Evolutionary conservation across 2,329 filamentous ascomycete species (phyloP).

Genomic region (Cryphonectria parasitica): DNA sequence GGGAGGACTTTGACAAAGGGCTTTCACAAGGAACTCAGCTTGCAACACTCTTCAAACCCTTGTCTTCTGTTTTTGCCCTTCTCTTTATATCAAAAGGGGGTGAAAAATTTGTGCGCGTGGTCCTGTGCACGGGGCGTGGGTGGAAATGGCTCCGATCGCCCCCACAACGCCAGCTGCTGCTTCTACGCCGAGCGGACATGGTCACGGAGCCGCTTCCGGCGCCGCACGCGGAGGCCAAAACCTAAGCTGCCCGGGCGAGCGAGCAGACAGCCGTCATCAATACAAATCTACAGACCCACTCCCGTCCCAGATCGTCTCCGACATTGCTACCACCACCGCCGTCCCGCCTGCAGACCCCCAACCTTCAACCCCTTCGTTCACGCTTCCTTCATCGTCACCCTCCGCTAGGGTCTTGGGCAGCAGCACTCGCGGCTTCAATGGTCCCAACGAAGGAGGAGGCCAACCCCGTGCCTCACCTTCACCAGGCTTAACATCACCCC

Average conservation of each 20-base stretch:
- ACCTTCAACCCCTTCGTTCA: not conserved
- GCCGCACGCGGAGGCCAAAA: not conserved
- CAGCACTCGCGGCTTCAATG: not conserved
- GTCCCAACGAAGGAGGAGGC: not conserved
- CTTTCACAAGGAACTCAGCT: not conserved
- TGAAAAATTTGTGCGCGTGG: not conserved
- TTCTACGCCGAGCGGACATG: not conserved
- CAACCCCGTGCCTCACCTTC: not conserved
- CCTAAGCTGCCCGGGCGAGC: not conserved
- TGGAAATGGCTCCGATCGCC: no score
- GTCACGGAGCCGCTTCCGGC: not conserved
- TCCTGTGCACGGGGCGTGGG: not conserved
- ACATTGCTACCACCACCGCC: slow-evolving; percentile 7
- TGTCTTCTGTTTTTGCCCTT: not conserved
- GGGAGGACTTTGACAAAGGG: not conserved
- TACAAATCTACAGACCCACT: not conserved
- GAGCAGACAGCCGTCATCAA: not conserved
- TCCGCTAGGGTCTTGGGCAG: not conserved
- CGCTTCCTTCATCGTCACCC: not conserved
- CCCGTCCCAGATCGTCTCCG: slow-evolving; percentile 18
- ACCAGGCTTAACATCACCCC: not conserved
- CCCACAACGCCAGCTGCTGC: not conserved
- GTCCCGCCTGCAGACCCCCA: not conserved
- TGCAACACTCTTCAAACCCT: not conserved
- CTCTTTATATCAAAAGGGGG: not conserved